Evolutionary conservation across 306 rosid genomes (phyloP), one percentile per base, ranked within the genome.

Genomic region (Myrica gale): DNA sequence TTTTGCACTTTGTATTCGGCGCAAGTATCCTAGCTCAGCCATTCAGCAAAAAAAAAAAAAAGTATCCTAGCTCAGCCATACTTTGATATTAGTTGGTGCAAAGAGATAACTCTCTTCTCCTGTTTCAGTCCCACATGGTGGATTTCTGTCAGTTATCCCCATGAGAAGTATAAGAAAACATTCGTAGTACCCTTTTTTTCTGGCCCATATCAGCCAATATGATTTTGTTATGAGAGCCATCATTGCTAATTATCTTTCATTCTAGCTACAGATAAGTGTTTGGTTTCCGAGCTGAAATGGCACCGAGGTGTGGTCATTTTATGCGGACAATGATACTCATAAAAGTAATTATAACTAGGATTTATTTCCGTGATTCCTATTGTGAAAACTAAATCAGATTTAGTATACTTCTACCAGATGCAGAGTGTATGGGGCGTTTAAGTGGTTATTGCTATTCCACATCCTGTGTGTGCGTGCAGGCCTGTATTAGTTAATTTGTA

Each of bases 401-500:
- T 66, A 43, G 26, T 41, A 16, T 41, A 41, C 20, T 13, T 65
- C 8, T 41, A 9, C 17, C 70, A 37, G 3, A 16, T 65, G 47
- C 48, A 7, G 26, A 48, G 70, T 65, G 48, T 41, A 8, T 65
- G 9, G 12, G 11, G 56, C 42, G 6, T 72, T 37, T 80, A 71
- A 71, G 63, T 55, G 44, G 51, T 45, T 57, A 39, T 62, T 69
- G 44, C 52, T 66, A 7, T 45, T 19, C 44, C 9, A 19, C 44
- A 7, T 69, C 52, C 0, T n/a, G 62, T 41, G 7, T 58, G 55
- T 20, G 44, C 60, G 43, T 80, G 57, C n/a, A 50, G 32, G 23
- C 65, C 65, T 39, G 80, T 71, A 60, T 79, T 66, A 65, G 74
- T 58, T 62, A 23, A 61, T 65, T 42, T 55, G 75, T 78, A 65